Evolutionary conservation across 257 asterid genomes (phyloP), one percentile per base, ranked within the genome.

Genomic region (Primulina tabacum): DNA sequence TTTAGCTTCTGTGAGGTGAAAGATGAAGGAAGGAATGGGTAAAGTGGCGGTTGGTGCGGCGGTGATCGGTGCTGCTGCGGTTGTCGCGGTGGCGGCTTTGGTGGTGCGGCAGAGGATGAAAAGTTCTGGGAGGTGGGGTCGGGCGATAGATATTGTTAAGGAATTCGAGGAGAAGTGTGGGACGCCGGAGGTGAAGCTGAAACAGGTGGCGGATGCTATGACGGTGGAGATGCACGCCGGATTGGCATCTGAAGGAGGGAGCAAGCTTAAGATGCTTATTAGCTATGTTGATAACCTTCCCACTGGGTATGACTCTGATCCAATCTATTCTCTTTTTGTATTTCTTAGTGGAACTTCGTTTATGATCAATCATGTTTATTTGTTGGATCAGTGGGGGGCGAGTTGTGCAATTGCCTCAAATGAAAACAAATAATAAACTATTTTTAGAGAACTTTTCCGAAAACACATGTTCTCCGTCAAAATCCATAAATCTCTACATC

Each of bases 161-260:
- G 95, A 90, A 58, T 86, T 90, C 30, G 97, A 83, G 76, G 92
- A 85, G 80, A 86, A 85, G 75, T 88, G 95, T 64, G 96, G 72
- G 65, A 85, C 97, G n/a, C 91, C 93, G 0, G 90, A 85, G 61
- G 66, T 62, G 24, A 88, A 81, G 70, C 81, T 90, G 79, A 82
- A 63, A 65, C 95, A 86, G 76, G 71, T 90, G 55, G 92, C 92
- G 11, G 95, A 88, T 47, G 95, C 97, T 12, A 86, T 90, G 94
- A 84, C 81, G 50, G 96, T 88, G 34, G 97, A 90, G 77, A 88
- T 90, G 95, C 97, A 88, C 71, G 95, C 97, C 52, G 97, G 97
- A 0, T 80, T 90, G 71, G 89, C 87, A 5, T 88, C 96, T 34
- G 97, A 86, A 59, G 97, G 97, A 5, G 96, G 92, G 32, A 90